Base-by-base conservation (phyloP, 2,329 filamentous ascomycete genomes). In the Endothia cerciana region DNA sequence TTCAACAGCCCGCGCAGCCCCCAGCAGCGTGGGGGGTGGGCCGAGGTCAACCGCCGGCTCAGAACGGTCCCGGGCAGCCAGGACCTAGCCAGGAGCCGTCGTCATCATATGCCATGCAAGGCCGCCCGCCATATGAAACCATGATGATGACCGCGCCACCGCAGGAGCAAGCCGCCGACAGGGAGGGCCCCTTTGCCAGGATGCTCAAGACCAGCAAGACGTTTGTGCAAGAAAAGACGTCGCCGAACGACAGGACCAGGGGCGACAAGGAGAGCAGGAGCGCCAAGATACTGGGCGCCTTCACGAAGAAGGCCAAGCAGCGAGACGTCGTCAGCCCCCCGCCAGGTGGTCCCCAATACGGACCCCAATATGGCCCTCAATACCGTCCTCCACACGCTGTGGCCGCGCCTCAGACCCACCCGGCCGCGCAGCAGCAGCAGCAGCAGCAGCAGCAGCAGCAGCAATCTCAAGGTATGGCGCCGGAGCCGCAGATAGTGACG, bases 321-420 rank as follows among this genome's bases (percentile, higher is more conserved):
- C 58, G 68, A 28, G 71, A 74, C 8, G 59, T 67, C 3, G 65
- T 61, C 2, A 70, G 68, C 13, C 69, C 71, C 11, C 72, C 73
- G 15, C 73, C 72, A 0, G 72, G 72, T 25, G 72, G 72, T 4
- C 73, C 72, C 10, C 67, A 68, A 49, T 73, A 71, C 41, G 60
- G 22, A n/a, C n/a, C n/a, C n/a, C n/a, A n/a, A n/a, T n/a, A n/a
- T n/a, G n/a, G n/a, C n/a, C n/a, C n/a, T n/a, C n/a, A n/a, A n/a
- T n/a, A n/a, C n/a, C n/a, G n/a, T n/a, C n/a, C n/a, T n/a, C 36
- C 66, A 65, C 1, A 43, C 45, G 13, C 66, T 63, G 25, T 22
- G 47, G 30, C 53, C 64, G 13, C 33, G 33, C 33, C 33, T 22
- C 40, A 11, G 40, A 11, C 36, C 38, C 25, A 62, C 66, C 17